Evolutionary conservation across 768 basidiomycete species (phyloP), one percentile per base, ranked within the genome.

Genomic region (Xerocomellus amylosporus): DNA sequence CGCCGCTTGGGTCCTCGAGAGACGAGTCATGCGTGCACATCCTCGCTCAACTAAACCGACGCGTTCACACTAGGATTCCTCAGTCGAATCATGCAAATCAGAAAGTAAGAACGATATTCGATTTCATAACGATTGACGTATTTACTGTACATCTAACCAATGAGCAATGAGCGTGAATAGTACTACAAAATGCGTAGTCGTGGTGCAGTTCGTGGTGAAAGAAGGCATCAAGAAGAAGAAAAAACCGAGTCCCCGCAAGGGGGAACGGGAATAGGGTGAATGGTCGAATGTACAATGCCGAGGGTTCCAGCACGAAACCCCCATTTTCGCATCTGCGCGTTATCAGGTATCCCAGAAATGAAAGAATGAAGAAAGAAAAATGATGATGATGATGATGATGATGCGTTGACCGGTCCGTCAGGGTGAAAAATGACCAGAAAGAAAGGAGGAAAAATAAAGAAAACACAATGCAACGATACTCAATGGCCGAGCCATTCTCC

Each of bases 401-500:
- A 44, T 30, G 54, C 5, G 19, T 46, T 42, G 46, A 34, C n/a
- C 26, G 39, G 34, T 42, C 36, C 30, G 17, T 47, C 8, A 15
- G 10, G 8, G 14, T 38, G 10, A 19, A 41, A 34, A 12, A 34
- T 34, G 33, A 33, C 15, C 3, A 12, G 4, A 37, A 38, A 33
- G n/a, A 34, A 30, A 14, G 19, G 38, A 48, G 39, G 15, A 55
- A 53, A 4, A 24, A 24, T 24, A 24, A 24, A 24, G 24, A 24
- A 14, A 46, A 51, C 8, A 46, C 20, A 44, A 26, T 26, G 48
- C 13, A 26, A 26, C 15, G n/a, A 37, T 9, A 22, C 24, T 64
- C 50, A 73, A 43, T 71, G 42, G 14, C 65, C 63, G 28, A 71
- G 58, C 85, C 85, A 86, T 66, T 90, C 90, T 15, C 91, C 93